Evolutionary conservation across 306 rosid species (phyloP).

Genomic region (Cucurbita argyrosperma): DNA sequence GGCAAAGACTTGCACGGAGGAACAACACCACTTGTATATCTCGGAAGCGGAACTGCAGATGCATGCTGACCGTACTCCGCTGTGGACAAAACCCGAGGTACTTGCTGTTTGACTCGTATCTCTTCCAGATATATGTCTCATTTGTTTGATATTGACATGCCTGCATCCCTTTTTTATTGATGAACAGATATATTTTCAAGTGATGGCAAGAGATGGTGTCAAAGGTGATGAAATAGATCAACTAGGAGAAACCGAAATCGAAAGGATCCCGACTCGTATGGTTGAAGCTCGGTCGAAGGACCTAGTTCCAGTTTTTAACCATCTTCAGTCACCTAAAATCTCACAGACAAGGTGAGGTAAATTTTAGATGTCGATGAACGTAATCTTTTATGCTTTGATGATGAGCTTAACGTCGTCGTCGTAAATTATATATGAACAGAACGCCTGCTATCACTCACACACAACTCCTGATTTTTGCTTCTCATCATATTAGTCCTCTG

Average conservation of each 20-base stretch:
- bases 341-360: constrained; percentile 44
- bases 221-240: constrained; percentile 29
- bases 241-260: constrained; percentile 67
- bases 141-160: constrained; percentile 2
- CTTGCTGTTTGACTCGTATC: background rate
- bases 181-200: constrained; percentile 69
- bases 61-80: constrained; percentile 48
- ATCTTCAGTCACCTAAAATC: constrained; percentile 32
- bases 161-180: constrained; percentile 8
- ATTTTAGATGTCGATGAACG: background rate
- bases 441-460: too few relatives aligned
- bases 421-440: background rate
- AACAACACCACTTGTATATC: constrained; percentile 59
- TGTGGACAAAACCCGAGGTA: constrained; percentile 85
- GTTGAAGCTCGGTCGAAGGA: constrained; percentile 65
- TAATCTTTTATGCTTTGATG: background rate
- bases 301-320: constrained; percentile 67
- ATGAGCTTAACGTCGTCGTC: background rate
- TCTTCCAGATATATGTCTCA: background rate
- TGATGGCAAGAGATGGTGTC: constrained; percentile 35
- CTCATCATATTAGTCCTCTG: background rate
- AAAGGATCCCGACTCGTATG: constrained; percentile 51
- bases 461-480: background rate
- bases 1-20: constrained; percentile 36
- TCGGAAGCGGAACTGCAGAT: constrained; percentile 94